These are phyloP conservation scores for Agaricus bisporus DNA, from an alignment of 768 basidiomycete genomes.

Conservation along the genomic window DNA sequence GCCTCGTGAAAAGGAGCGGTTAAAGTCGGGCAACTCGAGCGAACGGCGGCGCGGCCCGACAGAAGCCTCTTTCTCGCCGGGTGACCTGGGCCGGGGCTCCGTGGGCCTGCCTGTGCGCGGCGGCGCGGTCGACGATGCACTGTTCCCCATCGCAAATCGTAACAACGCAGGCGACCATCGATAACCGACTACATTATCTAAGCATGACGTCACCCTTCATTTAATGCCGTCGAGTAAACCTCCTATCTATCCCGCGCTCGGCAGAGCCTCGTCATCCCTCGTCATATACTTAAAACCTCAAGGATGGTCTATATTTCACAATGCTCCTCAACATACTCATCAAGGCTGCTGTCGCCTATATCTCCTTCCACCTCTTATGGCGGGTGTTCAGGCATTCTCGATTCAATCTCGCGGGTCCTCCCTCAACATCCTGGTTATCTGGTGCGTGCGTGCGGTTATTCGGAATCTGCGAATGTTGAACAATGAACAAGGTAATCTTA, in stretches of 20 bases:
- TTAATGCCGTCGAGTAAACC: too few species aligned
- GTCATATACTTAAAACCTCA: too few species aligned
- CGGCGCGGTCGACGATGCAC: constrained; percentile 12
- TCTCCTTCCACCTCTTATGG: background rate
- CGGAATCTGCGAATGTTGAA: too few species aligned
- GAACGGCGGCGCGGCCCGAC: constrained; percentile 65
- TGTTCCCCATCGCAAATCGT: constrained; percentile 16
- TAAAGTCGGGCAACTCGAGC: constrained; percentile 72
- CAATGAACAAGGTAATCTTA: constrained; percentile 32
- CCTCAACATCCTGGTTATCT: background rate
- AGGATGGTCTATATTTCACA: background rate
- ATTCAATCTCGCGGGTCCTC: background rate
- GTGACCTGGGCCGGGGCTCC: constrained; percentile 29
- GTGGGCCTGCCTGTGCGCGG: background rate
- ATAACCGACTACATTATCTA: background rate
- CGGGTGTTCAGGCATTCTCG: background rate
- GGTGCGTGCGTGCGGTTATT: too few species aligned
- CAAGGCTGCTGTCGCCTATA: background rate
- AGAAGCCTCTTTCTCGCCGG: constrained; percentile 47
- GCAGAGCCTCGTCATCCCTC: too few species aligned
- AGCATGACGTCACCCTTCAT: background rate
- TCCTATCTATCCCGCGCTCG: too few species aligned
- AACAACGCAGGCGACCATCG: background rate
- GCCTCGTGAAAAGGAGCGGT: constrained; percentile 22
- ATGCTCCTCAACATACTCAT: background rate